A percentile compares a stretch with the other conserved stretches of the same genome.
phyloP scores from a whole-genome alignment of 1,139 yeast genomes.

The Protomyces lactucae-debilis region DNA sequence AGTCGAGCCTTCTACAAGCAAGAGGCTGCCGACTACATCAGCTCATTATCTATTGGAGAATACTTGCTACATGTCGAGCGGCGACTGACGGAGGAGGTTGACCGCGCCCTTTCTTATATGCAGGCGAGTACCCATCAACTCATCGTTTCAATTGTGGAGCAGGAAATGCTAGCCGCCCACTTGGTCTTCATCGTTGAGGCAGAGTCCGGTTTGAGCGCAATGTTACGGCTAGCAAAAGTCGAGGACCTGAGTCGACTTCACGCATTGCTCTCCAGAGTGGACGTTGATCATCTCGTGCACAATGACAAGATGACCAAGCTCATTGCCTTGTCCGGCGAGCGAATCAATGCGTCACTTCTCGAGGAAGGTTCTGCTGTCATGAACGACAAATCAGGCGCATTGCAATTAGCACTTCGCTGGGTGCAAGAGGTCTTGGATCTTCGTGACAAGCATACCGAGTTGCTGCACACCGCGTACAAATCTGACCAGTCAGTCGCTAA shows the following conservation, averaged over 20 bases:
- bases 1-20: constrained; percentile 55
- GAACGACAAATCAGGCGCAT: constrained; percentile 42
- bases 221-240: constrained; percentile 48
- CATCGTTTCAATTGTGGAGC: constrained; percentile 51
- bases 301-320: constrained; percentile 49
- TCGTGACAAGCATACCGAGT: constrained; percentile 50
- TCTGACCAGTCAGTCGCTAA: constrained; percentile 51
- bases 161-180: constrained; percentile 57
- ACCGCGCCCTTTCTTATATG: constrained; percentile 52
- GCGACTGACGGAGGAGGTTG: constrained; percentile 56
- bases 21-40: constrained; percentile 47
- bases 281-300: constrained; percentile 50
- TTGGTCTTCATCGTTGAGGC: constrained; percentile 51
- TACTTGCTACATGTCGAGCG: constrained; percentile 54
- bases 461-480: constrained; percentile 50
- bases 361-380: background rate
- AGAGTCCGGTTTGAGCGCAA: constrained; percentile 49
- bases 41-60: constrained; percentile 47
- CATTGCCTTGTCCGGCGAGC: constrained; percentile 46
- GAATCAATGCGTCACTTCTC: constrained; percentile 35
- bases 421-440: constrained; percentile 55
- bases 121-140: constrained; percentile 45
- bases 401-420: constrained; percentile 65
- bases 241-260: constrained; percentile 48
- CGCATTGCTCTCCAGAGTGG: constrained; percentile 52